Evolutionary conservation across 108 stramenopile species (phyloP).

Genomic region (Hondaea fermentalgiana): DNA sequence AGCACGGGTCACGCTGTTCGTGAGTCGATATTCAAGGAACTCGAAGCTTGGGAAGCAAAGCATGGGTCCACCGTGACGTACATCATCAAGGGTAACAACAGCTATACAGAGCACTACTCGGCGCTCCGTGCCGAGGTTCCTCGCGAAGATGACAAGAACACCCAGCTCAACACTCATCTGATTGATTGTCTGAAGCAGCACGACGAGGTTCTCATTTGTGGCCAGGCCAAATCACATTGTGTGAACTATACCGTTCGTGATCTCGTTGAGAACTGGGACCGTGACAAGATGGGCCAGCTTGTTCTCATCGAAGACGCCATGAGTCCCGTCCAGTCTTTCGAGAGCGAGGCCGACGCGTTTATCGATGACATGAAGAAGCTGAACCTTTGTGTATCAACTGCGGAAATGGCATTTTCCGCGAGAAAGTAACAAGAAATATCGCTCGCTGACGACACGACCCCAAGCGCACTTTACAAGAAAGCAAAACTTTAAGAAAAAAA

Average conservation of each 20-base stretch:
- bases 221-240: conserved; percentile 87
- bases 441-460: too few species aligned
- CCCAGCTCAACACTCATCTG: conserved; percentile 47
- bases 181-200: conserved; percentile 38
- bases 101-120: conserved; percentile 81
- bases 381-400: neutral
- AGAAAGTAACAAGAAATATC: too few species aligned
- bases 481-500: too few species aligned
- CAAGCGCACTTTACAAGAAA: too few species aligned
- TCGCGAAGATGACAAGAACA: conserved; percentile 41
- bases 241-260: conserved; percentile 70
- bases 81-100: conserved; percentile 71
- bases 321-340: conserved; percentile 74
- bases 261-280: conserved; percentile 38
- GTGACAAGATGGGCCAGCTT: conserved; percentile 43
- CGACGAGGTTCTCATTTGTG: conserved; percentile 65
- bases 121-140: conserved; percentile 77
- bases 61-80: conserved; percentile 17
- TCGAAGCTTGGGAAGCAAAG: conserved; percentile 54
- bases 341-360: conserved; percentile 55
- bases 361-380: conserved; percentile 51
- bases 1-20: conserved; percentile 61
- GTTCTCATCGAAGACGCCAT: conserved; percentile 64
- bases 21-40: conserved; percentile 43
- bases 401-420: neutral